Evolutionary conservation across 163 green algal genomes (phyloP), one percentile per base, ranked within the genome.

Genomic region (Scenedesmus sp.): DNA sequence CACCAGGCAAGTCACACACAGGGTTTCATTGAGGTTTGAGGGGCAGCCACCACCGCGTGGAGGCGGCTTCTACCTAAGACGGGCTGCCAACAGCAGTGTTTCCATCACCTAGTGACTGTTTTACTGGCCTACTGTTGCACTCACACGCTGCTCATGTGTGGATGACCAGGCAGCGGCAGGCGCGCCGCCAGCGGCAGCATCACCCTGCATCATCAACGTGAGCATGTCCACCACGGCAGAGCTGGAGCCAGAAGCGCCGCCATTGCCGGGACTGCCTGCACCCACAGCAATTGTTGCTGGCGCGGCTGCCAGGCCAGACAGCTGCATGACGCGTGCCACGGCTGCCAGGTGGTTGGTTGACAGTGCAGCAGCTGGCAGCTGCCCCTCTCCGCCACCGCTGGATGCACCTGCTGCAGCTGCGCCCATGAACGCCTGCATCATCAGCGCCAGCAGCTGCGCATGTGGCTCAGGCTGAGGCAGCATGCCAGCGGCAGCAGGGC

Each of bases 361-460:
- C 85, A 90, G 85, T 1, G 65, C 68, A 42, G 85, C 76, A 22
- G 85, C 85, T 51, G 72, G 72, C 72, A 68, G 76, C n/a, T 68
- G 37, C n/a, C 56, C 33, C 13, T 40, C 83, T 16, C 44, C 37
- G 22, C 53, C n/a, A 6, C 16, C 40, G 61, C 61, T 40, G 78
- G 78, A 15, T 42, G 78, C 78, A 18, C 35, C 33, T n/a, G 40
- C 78, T 35, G 24, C 68, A 53, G 70, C 85, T 9, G 85, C 85
- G 46, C 70, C 51, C 72, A 90, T 85, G 72, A 90, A 90, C 2
- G 85, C 85, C 42, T 51, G 30, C 85, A 90, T 84, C 70, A 90
- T 84, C 35, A 90, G 15, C 22, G 44, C 85, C 33, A 90, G 46
- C 85, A 90, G 72, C 30, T 83, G 68, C 43, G 65, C 35, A 3